Evolutionary conservation across 2,329 filamentous ascomycete species (phyloP), one percentile per base, ranked within the genome.

Genomic region (Anthostomella pinea): DNA sequence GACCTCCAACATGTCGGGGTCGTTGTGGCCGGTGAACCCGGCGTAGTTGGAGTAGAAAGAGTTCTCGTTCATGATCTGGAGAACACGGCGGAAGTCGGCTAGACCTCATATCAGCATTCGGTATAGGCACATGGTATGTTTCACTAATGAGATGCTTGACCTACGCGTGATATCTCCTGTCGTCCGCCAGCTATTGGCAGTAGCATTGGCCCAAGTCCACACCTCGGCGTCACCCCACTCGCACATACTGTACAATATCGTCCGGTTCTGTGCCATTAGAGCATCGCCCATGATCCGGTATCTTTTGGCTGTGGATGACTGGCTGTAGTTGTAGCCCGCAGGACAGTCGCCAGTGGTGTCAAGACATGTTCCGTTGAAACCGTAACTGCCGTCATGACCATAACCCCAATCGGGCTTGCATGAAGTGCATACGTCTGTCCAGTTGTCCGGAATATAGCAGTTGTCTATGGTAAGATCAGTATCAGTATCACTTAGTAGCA

Each of bases 381-480:
- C n/a, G n/a, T n/a, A n/a, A n/a, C n/a, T 26, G 25, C 39, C 45
- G 9, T 42, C 28, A 4, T 33, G 11, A 11, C 35, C 38, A 8
- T 33, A 16, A 6, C 30, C 6, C 3, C 35, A 25, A 27, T 26
- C 46, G 27, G 50, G 52, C 29, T 55, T 42, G 33, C 54, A 53
- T 24, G 41, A 41, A 8, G 52, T 44, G 38, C 60, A 66, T 22
- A 57, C 36, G 39, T 66, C 62, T 7, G 45, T 49, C 64, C 64
- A 67, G 17, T 62, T 56, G 4, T 48, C 30, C 2, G 64, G 65
- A 3, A 66, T 50, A 31, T 65, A 56, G 56, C 74, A 80, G 53
- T 79, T 78, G 50, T 79, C 76, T 48, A 76, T 77, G 57, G 78
- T 79, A 10, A 76, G 56, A 39, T 77, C 69, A 36, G 9, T n/a